Conservation (phyloP, 225 moss, liverwort and hornwort species). For the Marchantia paleacea region DNA sequence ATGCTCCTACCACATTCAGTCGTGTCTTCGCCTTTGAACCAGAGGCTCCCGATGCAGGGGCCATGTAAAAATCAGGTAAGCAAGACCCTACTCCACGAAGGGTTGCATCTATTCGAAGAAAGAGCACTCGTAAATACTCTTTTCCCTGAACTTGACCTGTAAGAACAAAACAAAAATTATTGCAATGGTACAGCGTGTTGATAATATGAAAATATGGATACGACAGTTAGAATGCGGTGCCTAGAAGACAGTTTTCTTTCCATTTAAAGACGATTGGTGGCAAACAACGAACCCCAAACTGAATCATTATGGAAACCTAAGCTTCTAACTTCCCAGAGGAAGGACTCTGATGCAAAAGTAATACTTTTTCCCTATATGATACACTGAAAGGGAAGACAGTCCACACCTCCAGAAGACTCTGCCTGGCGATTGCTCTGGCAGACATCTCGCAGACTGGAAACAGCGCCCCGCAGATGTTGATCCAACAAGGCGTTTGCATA, state of each 20-base stretch:
- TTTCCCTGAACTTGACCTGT: slow-evolving; percentile 64
- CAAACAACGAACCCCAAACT: background rate
- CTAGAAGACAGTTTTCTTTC: background rate
- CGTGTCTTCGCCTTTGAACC: slow-evolving; percentile 32
- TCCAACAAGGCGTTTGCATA: slow-evolving; percentile 75
- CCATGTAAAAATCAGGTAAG: slow-evolving; percentile 74
- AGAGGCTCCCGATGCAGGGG: slow-evolving; percentile 8
- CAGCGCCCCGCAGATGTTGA: slow-evolving; percentile 74
- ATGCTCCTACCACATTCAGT: slow-evolving; percentile 75
- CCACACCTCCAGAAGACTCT: slow-evolving; percentile 19
- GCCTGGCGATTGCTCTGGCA: slow-evolving; percentile 36
- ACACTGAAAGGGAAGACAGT: background rate
- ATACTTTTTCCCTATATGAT: background rate
- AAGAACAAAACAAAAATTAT: background rate
- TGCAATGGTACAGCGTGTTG: background rate
- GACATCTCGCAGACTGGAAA: slow-evolving; percentile 67
- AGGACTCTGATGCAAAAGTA: background rate
- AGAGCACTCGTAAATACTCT: slow-evolving; percentile 83
- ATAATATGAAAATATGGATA: background rate
- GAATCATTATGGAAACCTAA: too few relatives aligned
- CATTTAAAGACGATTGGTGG: background rate
- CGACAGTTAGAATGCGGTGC: background rate
- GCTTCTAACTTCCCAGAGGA: too few relatives aligned
- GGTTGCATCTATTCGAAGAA: slow-evolving; percentile 87
- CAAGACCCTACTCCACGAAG: slow-evolving; percentile 94